A percentile compares a stretch with the other conserved stretches of the same genome.
Evolutionary conservation across 352 stramenopile species (phyloP).

Genomic region (Ophiocytium majus): DNA sequence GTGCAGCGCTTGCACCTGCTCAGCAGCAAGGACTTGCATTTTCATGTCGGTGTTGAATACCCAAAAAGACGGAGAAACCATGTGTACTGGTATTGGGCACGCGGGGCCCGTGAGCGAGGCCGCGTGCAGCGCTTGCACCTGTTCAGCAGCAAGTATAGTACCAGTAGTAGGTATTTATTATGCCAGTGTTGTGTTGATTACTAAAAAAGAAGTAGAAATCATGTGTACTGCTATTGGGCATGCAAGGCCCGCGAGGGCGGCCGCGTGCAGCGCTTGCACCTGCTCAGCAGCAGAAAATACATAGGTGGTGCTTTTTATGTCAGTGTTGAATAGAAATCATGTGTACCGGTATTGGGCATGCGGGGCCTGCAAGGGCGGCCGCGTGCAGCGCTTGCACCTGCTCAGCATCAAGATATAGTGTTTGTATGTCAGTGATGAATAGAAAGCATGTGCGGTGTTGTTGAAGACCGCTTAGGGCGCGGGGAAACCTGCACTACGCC

Average conservation of each 20-base stretch:
- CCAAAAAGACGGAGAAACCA: background rate
- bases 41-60: background rate
- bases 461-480: no score
- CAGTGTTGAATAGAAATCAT: background rate
- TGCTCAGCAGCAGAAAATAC: background rate
- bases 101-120: background rate
- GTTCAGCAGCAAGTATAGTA: background rate
- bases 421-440: no score
- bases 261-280: slow-evolving; percentile 3
- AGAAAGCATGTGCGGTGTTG: no score
- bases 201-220: no score
- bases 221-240: no score
- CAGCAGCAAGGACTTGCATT: background rate
- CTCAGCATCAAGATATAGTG: background rate
- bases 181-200: no score
- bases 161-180: no score
- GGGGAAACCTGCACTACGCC: no score
- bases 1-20: slow-evolving; percentile 7
- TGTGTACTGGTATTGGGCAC: background rate
- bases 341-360: background rate
- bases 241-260: background rate
- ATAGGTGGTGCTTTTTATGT: background rate
- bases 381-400: background rate
- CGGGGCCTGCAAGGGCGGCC: background rate
- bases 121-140: background rate